These are phyloP conservation scores for Spinellus fusiger DNA, from an alignment of 192 early-diverging fungal species.

Conservation along the genomic window DNA sequence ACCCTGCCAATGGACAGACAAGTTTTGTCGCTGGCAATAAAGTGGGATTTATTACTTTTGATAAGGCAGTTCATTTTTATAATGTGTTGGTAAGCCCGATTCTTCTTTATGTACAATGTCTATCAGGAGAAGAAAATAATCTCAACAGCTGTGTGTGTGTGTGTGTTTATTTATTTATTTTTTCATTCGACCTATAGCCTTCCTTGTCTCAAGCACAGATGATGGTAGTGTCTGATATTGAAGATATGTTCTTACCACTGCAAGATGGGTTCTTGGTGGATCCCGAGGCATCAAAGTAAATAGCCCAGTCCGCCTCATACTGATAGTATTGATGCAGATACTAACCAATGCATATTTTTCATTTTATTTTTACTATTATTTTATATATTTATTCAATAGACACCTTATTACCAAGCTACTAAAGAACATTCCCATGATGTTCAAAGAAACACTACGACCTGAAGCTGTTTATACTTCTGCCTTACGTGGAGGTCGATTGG, in stretches of 20 bases:
- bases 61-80: slow-evolving; percentile 91
- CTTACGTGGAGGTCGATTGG: slow-evolving; percentile 68
- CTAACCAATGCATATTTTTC: background rate
- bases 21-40: slow-evolving; percentile 47
- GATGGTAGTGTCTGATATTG: slow-evolving; percentile 89
- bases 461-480: slow-evolving; percentile 85
- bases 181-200: slow-evolving; percentile 39
- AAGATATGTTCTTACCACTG: slow-evolving; percentile 93
- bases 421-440: slow-evolving; percentile 78
- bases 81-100: slow-evolving; percentile 63
- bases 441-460: slow-evolving; percentile 67
- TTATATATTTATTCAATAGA: slow-evolving; percentile 30
- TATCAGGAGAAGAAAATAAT: background rate
- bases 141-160: background rate
- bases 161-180: background rate
- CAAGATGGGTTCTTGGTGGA: slow-evolving; percentile 90
- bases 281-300: slow-evolving; percentile 71
- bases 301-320: background rate
- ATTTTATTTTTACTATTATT: background rate
- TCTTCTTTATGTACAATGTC: too few species aligned
- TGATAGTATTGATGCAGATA: background rate
- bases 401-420: slow-evolving; percentile 76
- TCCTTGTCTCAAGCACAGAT: slow-evolving; percentile 86
- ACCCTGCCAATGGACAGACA: slow-evolving; percentile 41
- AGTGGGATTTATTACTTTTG: slow-evolving; percentile 90